A percentile compares a stretch with the other conserved stretches of the same genome.
phyloP scores from a whole-genome alignment of 2,329 filamentous ascomycete genomes.

The Colletotrichum tanaceti region DNA sequence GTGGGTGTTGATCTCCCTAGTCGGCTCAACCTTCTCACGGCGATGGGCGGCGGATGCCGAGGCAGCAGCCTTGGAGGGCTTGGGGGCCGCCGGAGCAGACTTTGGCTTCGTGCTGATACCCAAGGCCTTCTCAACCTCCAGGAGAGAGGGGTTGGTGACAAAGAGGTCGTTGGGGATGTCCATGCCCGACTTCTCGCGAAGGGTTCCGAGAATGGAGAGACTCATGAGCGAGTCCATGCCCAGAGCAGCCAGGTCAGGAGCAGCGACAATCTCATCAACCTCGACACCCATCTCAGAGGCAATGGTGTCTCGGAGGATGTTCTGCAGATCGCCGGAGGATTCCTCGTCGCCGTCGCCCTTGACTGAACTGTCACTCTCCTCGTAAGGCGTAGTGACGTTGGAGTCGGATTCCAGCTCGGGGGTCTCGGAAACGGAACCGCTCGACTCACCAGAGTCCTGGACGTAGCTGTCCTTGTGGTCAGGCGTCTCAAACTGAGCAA shows the following conservation, averaged over 20 bases:
- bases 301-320: constrained; percentile 72
- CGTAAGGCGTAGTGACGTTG: constrained; percentile 64
- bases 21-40: constrained; percentile 42
- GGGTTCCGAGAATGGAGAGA: constrained; percentile 64
- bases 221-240: constrained; percentile 71
- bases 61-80: constrained; percentile 46
- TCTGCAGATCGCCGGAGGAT: constrained; percentile 55
- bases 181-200: constrained; percentile 65
- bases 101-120: constrained; percentile 61
- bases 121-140: constrained; percentile 73
- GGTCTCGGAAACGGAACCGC: constrained; percentile 56
- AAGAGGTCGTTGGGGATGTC: constrained; percentile 70
- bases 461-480: constrained; percentile 44
- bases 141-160: constrained; percentile 69
- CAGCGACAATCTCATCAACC: constrained; percentile 69
- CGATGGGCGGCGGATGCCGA: constrained; percentile 31
- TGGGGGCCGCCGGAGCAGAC: constrained; percentile 46
- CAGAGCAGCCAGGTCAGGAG: constrained; percentile 65
- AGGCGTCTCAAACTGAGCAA: constrained; percentile 51
- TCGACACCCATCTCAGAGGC: constrained; percentile 80
- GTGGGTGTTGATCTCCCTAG: constrained; percentile 45
- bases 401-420: constrained; percentile 62
- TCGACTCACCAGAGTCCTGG: constrained; percentile 51
- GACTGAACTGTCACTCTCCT: constrained; percentile 62
- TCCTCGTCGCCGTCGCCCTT: constrained; percentile 55